Evolutionary conservation across 208 protist genomes (phyloP), one percentile per base, ranked within the genome.

Genomic region (Wallacemonas sp.): DNA sequence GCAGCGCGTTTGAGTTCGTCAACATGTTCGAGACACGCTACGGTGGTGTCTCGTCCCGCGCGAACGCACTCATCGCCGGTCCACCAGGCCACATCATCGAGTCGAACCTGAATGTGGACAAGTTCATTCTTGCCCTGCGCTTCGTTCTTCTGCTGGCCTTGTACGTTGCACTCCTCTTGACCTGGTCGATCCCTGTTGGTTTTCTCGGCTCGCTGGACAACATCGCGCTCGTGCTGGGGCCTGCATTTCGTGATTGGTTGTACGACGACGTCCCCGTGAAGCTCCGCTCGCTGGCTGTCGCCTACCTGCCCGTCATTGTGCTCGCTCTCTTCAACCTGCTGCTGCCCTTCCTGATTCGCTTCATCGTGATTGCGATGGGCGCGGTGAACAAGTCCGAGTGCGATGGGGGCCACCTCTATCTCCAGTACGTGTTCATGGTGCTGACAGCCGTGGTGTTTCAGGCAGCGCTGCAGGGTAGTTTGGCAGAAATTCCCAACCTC

Each of bases 351-450:
- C 74, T 95, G 32, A 84, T 93, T 19, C 82, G 83, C 2, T 29
- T 76, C 29, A 72, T 93, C 41, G 85, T 87, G 21, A 61, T 85
- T 32, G 67, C 70, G 49, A 95, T 93, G 87, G 87, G 87, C 16
- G 85, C 74, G 56, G 78, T 90, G 55, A 93, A 85, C 54, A 61
- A 81, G 56, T 52, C 29, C 0, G 82, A 92, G 65, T 81, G 80
- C 32, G 75, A 88, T 24, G 68, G 69, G n/a, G 80, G 78, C 8
- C 78, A 81, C 39, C 67, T 95, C 19, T 79, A 85, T 60, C 60
- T 95, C 63, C 84, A 93, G 72, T 93, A 91, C 74, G 26, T 89
- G 46, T 95, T 93, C 70, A 95, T 93, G 90, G 78, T 95, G 23
- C 74, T 95, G 39, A 90, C 90, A 11, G 87, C 78, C 49, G 86